Percentiles rank a stretch among this genome's conserved stretches.
Conservation (phyloP, 768 basidiomycete genomes). For the Tricholoma hemisulphureum region DNA sequence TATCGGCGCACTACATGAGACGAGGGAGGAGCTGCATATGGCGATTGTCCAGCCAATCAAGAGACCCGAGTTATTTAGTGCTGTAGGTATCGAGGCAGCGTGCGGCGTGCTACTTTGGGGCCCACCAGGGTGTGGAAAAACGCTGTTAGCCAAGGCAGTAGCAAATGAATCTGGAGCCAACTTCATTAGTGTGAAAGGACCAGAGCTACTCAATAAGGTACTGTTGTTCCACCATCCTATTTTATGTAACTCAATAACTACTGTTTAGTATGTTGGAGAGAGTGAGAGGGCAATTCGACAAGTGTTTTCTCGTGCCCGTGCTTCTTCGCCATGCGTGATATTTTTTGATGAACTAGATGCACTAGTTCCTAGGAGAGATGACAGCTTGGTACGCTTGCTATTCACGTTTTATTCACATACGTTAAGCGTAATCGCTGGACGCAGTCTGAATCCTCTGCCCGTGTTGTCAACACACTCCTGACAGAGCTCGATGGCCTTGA, state of each 20-base stretch:
- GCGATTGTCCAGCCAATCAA: conserved; percentile 94
- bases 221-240: conserved; percentile 12
- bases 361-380: conserved; percentile 85
- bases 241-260: not conserved
- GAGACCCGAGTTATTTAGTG: conserved; percentile 82
- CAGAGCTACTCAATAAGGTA: conserved; percentile 95
- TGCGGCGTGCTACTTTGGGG: conserved; percentile 99
- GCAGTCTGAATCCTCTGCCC: conserved; percentile 89
- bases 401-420: not conserved
- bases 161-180: conserved; percentile 95
- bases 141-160: conserved; percentile 95
- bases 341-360: conserved; percentile 97
- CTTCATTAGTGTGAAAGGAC: conserved; percentile 98
- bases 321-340: conserved; percentile 91
- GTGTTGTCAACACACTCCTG: conserved; percentile 91
- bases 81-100: conserved; percentile 86
- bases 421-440: conserved; percentile 2
- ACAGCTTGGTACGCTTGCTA: conserved; percentile 66
- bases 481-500: conserved; percentile 94
- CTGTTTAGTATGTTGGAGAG: conserved; percentile 87
- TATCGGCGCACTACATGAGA: conserved; percentile 85
- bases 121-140: conserved; percentile 98
- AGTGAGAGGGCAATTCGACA: conserved; percentile 94
- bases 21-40: conserved; percentile 93
- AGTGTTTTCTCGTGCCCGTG: conserved; percentile 90